phyloP scores from a whole-genome alignment of 345 rosid genomes.

The Nephelium lappaceum region DNA sequence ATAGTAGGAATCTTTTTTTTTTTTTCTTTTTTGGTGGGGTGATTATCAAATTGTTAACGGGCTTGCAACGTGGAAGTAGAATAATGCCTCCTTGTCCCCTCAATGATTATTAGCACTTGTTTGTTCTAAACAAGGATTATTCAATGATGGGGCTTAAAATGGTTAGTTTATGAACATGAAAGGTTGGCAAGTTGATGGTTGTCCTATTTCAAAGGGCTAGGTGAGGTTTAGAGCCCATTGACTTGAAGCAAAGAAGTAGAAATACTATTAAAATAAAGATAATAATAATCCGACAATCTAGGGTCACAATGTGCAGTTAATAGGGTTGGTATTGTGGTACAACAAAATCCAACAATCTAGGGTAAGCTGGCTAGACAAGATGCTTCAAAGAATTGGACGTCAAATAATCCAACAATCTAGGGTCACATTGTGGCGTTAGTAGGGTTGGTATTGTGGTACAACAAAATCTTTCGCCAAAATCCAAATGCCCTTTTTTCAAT shows the following conservation, averaged over 20 bases:
- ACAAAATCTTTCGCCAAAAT: neutral
- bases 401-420: slow-evolving; percentile 25
- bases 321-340: too few relatives aligned
- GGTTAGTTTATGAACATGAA: slow-evolving; percentile 34
- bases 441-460: neutral
- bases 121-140: slow-evolving; percentile 11
- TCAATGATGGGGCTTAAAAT: too few relatives aligned
- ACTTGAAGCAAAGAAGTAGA: slow-evolving; percentile 13
- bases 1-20: too few relatives aligned
- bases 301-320: too few relatives aligned
- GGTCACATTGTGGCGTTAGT: neutral
- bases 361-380: slow-evolving; percentile 8
- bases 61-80: neutral
- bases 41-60: neutral
- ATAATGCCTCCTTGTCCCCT: slow-evolving; percentile 27
- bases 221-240: slow-evolving; percentile 19
- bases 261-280: too few relatives aligned
- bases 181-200: slow-evolving; percentile 46
- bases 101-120: slow-evolving; percentile 33
- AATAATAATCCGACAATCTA: too few relatives aligned
- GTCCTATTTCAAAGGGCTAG: slow-evolving; percentile 21
- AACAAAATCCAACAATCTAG: too few relatives aligned
- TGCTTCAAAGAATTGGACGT: slow-evolving; percentile 14
- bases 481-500: neutral
- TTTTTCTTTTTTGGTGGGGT: neutral